A percentile compares a stretch with the other conserved stretches of the same genome.
Evolutionary conservation across 116 monocot species (phyloP).

Genomic region (Iris pallida): DNA sequence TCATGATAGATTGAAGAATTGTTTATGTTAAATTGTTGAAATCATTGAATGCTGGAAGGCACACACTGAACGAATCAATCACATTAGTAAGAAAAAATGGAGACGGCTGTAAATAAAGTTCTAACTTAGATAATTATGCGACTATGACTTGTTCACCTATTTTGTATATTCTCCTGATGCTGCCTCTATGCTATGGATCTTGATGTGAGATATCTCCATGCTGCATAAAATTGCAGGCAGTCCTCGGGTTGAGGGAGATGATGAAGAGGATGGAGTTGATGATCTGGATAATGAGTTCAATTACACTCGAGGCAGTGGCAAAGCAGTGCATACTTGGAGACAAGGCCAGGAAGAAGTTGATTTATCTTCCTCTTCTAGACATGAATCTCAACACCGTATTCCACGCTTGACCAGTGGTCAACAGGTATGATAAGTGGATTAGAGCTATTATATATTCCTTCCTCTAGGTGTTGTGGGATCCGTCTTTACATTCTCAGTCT

Average conservation of each 20-base stretch:
- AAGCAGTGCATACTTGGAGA: slow-evolving; percentile 19
- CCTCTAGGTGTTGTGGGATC: not conserved
- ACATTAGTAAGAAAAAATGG: too few species aligned
- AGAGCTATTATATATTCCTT: not conserved
- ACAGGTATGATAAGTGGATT: slow-evolving; percentile 21
- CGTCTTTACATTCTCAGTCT: not conserved
- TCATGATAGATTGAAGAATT: too few species aligned
- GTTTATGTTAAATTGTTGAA: too few species aligned
- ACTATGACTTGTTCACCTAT: too few species aligned
- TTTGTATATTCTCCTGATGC: not conserved
- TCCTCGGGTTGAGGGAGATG: slow-evolving; percentile 55
- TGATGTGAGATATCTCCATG: not conserved
- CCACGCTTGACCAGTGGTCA: slow-evolving; percentile 39
- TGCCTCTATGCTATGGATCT: not conserved
- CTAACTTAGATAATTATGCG: too few species aligned
- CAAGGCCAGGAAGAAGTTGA: slow-evolving; percentile 32
- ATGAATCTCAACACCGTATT: slow-evolving; percentile 33
- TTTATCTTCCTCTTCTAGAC: slow-evolving; percentile 44
- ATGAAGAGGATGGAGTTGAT: slow-evolving; percentile 59
- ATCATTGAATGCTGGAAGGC: too few species aligned
- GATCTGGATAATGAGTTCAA: slow-evolving; percentile 51
- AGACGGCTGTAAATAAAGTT: too few species aligned
- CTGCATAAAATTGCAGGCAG: slow-evolving; percentile 26
- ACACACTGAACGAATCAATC: too few species aligned
- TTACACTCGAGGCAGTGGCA: slow-evolving; percentile 30